These are phyloP conservation scores for Geosmithia morbida DNA, from an alignment of 2,329 filamentous ascomycete genomes.

Conservation along the genomic window DNA sequence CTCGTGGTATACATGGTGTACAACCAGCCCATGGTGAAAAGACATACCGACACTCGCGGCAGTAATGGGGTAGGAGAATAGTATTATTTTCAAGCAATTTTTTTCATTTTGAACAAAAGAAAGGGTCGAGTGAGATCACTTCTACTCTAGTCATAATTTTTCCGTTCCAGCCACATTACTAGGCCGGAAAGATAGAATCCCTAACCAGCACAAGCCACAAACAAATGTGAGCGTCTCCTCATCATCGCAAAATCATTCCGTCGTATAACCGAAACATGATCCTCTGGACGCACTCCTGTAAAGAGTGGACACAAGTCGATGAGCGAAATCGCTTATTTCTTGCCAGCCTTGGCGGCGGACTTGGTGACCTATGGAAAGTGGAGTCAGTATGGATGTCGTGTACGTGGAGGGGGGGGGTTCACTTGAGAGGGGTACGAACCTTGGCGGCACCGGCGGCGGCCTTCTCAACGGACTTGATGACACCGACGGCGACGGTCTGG, in stretches of 20 bases:
- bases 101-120: constrained; percentile 1
- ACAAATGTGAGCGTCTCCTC: constrained; percentile 24
- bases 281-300: constrained; percentile 10
- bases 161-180: constrained; percentile 29
- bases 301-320: constrained; percentile 9
- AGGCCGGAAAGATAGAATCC: constrained; percentile 4
- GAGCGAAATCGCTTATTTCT: constrained; percentile 45
- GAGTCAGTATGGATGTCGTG: background rate
- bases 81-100: background rate
- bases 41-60: too few relatives aligned
- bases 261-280: constrained; percentile 28
- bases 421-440: constrained; percentile 10
- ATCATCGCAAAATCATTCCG: constrained; percentile 28
- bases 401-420: background rate
- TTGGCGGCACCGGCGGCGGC: constrained; percentile 39
- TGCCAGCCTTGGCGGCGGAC: constrained; percentile 58
- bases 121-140: constrained; percentile 5
- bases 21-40: background rate
- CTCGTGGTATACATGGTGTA: too few relatives aligned
- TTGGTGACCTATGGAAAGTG: constrained; percentile 37
- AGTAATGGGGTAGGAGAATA: too few relatives aligned
- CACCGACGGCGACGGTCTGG: constrained; percentile 82
- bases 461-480: constrained; percentile 82
- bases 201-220: constrained; percentile 22
- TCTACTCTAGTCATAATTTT: constrained; percentile 34